These are phyloP conservation scores for Sclerotinia minor DNA, from an alignment of 2,329 filamentous ascomycete genomes.

Conservation along the genomic window DNA sequence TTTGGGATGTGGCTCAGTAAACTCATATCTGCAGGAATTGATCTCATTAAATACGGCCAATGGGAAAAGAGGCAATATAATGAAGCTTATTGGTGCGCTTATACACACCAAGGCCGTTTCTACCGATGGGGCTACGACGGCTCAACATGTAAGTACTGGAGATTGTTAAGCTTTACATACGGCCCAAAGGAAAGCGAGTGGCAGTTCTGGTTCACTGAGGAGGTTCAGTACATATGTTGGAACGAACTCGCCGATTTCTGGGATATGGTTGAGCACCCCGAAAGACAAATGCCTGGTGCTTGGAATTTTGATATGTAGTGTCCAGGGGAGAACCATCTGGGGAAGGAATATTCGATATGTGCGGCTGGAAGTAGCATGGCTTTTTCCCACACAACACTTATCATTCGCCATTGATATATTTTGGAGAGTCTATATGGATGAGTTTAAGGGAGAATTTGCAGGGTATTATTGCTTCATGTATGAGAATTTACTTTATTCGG, in stretches of 20 bases:
- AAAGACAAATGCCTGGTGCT: background rate
- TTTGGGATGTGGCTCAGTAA: background rate
- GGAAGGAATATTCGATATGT: too few species aligned
- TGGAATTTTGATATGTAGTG: background rate
- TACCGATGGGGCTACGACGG: too few species aligned
- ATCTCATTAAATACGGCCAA: background rate
- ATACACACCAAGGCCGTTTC: too few species aligned
- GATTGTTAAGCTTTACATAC: background rate
- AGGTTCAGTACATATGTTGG: fast-evolving
- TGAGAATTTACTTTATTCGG: background rate
- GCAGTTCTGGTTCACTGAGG: background rate
- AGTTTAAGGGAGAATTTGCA: background rate
- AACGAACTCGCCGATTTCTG: background rate
- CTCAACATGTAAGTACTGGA: too few species aligned
- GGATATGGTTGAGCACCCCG: background rate
- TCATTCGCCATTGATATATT: background rate
- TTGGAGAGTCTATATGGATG: background rate
- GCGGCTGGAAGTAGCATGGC: fast-evolving
- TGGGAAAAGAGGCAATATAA: background rate
- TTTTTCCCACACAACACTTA: background rate
- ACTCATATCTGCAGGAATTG: background rate
- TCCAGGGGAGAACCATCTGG: background rate
- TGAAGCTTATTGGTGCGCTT: too few species aligned
- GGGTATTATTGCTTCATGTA: background rate
- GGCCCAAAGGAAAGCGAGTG: background rate